Evolutionary conservation across 768 basidiomycete species (phyloP).

Genomic region (Sarcomyxa edulis): DNA sequence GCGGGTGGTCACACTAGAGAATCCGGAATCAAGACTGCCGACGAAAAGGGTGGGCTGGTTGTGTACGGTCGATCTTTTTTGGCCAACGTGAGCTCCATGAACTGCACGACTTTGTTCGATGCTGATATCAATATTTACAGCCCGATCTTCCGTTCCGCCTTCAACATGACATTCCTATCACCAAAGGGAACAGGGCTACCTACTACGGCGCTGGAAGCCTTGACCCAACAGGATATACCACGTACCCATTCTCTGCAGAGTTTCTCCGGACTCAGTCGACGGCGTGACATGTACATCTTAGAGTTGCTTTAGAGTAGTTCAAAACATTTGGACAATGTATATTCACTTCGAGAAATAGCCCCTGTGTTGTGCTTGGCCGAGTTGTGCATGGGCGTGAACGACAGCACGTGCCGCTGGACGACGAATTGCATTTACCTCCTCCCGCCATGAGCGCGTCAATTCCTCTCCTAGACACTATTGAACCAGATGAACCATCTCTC

Average conservation of each 20-base stretch:
- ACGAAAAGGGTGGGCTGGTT: constrained; percentile 23
- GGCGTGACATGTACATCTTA: too few relatives aligned
- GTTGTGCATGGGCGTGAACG: too few relatives aligned
- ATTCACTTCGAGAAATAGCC: too few relatives aligned
- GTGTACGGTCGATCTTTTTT: constrained; percentile 33
- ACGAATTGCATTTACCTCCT: background rate
- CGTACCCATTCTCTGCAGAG: constrained; percentile 27
- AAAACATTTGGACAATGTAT: too few relatives aligned
- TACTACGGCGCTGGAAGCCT: constrained; percentile 20
- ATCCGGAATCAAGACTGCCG: constrained; percentile 22
- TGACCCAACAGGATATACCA: constrained; percentile 22
- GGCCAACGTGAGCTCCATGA: constrained; percentile 28
- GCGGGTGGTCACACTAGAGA: constrained; percentile 29
- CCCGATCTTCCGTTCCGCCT: constrained; percentile 29
- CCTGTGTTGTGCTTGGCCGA: too few relatives aligned
- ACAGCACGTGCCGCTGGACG: too few relatives aligned
- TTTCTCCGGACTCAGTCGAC: constrained; percentile 2
- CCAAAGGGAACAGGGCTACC: constrained; percentile 16
- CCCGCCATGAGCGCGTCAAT: constrained; percentile 52
- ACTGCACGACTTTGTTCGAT: too few relatives aligned
- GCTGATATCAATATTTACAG: too few relatives aligned
- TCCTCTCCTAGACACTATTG: constrained; percentile 77
- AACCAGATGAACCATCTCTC: constrained; percentile 67
- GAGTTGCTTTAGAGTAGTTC: too few relatives aligned
- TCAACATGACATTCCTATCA: constrained; percentile 18